Conservation (phyloP, 106 monocot species). For the Allium cepa region DNA sequence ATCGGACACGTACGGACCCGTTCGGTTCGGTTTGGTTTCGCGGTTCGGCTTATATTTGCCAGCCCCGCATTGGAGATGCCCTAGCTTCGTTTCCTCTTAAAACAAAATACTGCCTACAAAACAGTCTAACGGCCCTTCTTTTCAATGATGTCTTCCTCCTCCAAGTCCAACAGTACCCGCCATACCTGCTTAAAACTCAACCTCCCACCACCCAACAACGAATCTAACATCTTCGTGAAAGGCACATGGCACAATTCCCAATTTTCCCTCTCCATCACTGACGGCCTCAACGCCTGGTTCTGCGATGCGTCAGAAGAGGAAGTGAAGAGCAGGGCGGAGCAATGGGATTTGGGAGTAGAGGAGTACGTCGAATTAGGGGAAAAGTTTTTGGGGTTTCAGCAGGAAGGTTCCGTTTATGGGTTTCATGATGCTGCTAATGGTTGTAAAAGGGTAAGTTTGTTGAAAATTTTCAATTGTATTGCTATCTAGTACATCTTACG, state of each 20-base stretch:
- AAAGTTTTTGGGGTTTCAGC: slow-evolving; percentile 69
- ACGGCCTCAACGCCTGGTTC: slow-evolving; percentile 67
- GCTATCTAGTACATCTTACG: too few species aligned
- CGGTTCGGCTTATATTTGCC: too few species aligned
- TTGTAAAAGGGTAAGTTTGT: slow-evolving; percentile 42
- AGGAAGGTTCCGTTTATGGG: slow-evolving; percentile 53
- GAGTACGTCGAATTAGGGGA: slow-evolving; percentile 73
- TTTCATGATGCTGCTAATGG: slow-evolving; percentile 78
- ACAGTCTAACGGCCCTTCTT: too few species aligned
- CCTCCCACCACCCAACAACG: slow-evolving; percentile 20
- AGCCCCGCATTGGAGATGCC: too few species aligned
- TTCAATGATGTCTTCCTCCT: too few species aligned
- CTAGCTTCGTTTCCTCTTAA: too few species aligned
- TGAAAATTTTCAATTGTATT: neutral
- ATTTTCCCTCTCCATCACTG: slow-evolving; percentile 74
- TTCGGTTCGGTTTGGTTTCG: too few species aligned
- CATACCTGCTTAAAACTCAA: slow-evolving; percentile 71
- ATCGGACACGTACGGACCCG: too few species aligned
- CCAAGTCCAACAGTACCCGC: slow-evolving; percentile 7
- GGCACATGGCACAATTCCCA: slow-evolving; percentile 63
- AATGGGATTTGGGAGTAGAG: slow-evolving; percentile 67
- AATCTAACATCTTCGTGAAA: slow-evolving; percentile 54
- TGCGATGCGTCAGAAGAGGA: slow-evolving; percentile 66
- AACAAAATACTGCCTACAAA: neutral
- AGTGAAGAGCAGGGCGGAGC: slow-evolving; percentile 75